Evolutionary conservation across 192 early-diverging fungal genomes (phyloP).

Genomic region (Chytriomyces sp.): DNA sequence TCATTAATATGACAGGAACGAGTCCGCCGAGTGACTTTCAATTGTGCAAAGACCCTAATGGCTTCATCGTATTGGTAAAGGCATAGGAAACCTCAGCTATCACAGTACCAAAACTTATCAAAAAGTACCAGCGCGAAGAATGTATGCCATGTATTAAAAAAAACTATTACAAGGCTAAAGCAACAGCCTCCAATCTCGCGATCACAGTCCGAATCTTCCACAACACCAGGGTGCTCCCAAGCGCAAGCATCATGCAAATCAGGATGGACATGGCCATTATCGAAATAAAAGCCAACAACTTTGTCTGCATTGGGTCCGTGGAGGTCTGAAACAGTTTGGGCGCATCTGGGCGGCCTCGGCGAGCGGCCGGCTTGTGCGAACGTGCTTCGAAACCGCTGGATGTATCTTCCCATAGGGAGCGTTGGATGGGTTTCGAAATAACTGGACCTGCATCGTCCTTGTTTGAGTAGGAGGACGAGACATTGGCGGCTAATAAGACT

Average conservation of each 20-base stretch:
- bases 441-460: not conserved
- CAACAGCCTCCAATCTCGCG: constrained; percentile 22
- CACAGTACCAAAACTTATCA: too few species aligned
- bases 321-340: not conserved
- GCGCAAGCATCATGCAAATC: constrained; percentile 23
- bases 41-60: too few species aligned
- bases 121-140: too few species aligned
- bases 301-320: not conserved
- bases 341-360: not conserved
- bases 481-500: not conserved
- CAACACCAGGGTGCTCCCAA: constrained; percentile 27
- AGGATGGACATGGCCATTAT: constrained; percentile 13
- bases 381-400: too few species aligned
- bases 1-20: too few species aligned
- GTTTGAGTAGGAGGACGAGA: not conserved
- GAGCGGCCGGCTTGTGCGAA: not conserved
- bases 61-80: too few species aligned
- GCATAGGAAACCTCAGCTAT: too few species aligned
- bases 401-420: too few species aligned
- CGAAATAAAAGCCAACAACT: not conserved
- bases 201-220: constrained; percentile 29
- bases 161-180: constrained; percentile 13
- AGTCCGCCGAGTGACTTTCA: too few species aligned
- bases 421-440: not conserved
- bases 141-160: too few species aligned